A percentile compares a stretch with the other conserved stretches of the same genome.
Evolutionary conservation across 805 yeast genomes (phyloP).

Genomic region (Lachancea kluyveri): DNA sequence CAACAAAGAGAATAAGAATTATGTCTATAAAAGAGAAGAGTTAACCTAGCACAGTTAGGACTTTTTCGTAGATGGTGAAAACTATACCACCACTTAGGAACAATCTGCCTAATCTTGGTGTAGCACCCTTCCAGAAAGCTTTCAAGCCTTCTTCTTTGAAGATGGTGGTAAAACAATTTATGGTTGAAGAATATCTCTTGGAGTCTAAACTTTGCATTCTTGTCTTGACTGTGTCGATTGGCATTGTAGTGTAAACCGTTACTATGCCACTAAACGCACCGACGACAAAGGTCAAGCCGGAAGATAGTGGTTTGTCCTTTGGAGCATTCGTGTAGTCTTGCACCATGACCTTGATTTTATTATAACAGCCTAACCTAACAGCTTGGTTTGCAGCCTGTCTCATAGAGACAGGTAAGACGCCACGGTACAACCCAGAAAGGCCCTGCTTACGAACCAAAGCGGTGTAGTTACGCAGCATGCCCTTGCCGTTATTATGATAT

Average conservation of each 20-base stretch:
- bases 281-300: slow-evolving; percentile 74
- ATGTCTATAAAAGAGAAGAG: background rate
- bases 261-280: slow-evolving; percentile 89
- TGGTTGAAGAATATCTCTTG: slow-evolving; percentile 61
- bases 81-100: slow-evolving; percentile 95
- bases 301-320: slow-evolving; percentile 67
- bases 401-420: slow-evolving; percentile 85
- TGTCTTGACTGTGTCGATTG: slow-evolving; percentile 91
- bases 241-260: slow-evolving; percentile 92
- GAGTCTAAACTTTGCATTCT: slow-evolving; percentile 94
- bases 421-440: slow-evolving; percentile 76
- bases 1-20: slow-evolving; percentile 4
- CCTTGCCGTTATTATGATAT: slow-evolving; percentile 56
- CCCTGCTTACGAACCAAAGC: slow-evolving; percentile 73
- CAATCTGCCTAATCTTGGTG: slow-evolving; percentile 90
- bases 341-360: slow-evolving; percentile 71
- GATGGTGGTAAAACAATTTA: slow-evolving; percentile 75
- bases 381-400: slow-evolving; percentile 96
- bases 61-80: slow-evolving; percentile 91
- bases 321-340: slow-evolving; percentile 64
- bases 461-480: slow-evolving; percentile 41
- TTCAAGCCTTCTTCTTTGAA: slow-evolving; percentile 82
- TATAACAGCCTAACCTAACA: slow-evolving; percentile 89
- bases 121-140: slow-evolving; percentile 97
- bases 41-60: slow-evolving; percentile 42